Evolutionary conservation across 2,329 filamentous ascomycete genomes (phyloP), one percentile per base, ranked within the genome.

Genomic region (Dryadomyces quercivorus): DNA sequence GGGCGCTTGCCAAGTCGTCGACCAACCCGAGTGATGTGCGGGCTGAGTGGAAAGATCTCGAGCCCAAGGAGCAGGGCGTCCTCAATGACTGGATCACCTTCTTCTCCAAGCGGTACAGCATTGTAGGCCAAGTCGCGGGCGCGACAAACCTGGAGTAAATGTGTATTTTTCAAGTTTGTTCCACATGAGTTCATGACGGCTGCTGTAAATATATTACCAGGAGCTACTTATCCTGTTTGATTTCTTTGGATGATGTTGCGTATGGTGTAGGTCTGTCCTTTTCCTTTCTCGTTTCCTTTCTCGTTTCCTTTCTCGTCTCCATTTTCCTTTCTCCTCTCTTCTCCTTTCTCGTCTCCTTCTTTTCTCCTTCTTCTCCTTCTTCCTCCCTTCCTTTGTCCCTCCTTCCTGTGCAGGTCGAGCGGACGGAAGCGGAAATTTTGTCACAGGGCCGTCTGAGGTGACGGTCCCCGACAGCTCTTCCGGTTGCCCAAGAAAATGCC

Each of bases 81-180:
- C 72, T 98, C 58, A 79, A 92, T 53, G 93, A 98, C 68, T 98
- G 93, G 93, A 82, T 85, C 59, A 95, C 86, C 2, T 98, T 95
- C 72, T 98, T 98, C 71, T 88, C 86, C 61, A 98, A 97, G 75
- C 79, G 93, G 56, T 98, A 98, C 73, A 97, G 95, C 63, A 80
- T 97, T 52, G 82, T 94, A 49, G 89, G 88, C 15, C 67, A 75
- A 55, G 80, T 86, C 16, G 71, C 76, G 57, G 80, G 78, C 40
- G 80, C 80, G 31, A 81, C 76, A 31, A 84, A 84, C 63, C 69
- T 72, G 63, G 76, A 75, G 54, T 72, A 57, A 5, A 3, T 38
- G 15, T 6, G n/a, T 22, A 22, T 13, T 5, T 7, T 43, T 31
- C 42, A 18, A 15, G 5, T 51, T 44, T 44, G 47, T 21, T 13